Base-by-base conservation (phyloP, 495 filamentous ascomycete genomes). In the Xylaria palmicola region DNA sequence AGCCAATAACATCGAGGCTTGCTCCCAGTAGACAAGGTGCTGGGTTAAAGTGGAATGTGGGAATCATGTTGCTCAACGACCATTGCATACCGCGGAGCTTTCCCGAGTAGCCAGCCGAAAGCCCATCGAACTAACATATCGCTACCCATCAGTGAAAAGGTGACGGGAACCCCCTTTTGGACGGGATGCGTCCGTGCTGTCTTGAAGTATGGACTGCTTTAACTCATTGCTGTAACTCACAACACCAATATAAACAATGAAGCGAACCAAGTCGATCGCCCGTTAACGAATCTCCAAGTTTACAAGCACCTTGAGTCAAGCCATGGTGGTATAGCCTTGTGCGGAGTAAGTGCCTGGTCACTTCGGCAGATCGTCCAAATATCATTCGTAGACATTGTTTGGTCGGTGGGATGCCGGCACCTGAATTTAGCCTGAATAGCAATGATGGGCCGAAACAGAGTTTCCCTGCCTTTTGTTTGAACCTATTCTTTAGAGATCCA, bases 361-460 rank as follows among this genome's bases (percentile, higher is more conserved):
- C 24, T 29, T 27, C 52, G 34, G 52, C 17, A 29, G n/a, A 40
- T 43, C 6, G 37, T 22, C 20, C n/a, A 34, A 22, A 12, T 32
- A 22, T 22, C 17, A 22, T 22, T 24, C 12, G 30, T 15, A 22
- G 7, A 20, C 6, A 4, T 29, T 37, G 49, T 10, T 39, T 39
- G 20, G 22, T 19, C 32, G 51, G 10, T 4, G 15, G 54, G 43
- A 17, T 24, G 19, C 30, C 20, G 41, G 10, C 2, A 32, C 17
- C 15, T 50, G 34, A 32, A 66, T 68, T 70, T 65, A 70, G 68
- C 68, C 68, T 70, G 47, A 68, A 68, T 68, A 49, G 22, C 58
- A n/a, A n/a, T n/a, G n/a, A n/a, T n/a, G n/a, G n/a, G n/a, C n/a
- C n/a, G n/a, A n/a, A n/a, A 13, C 26, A 41, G 34, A 27, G 7